Evolutionary conservation across 2,329 filamentous ascomycete species (phyloP), one percentile per base, ranked within the genome.

Genomic region (Diplodia corticola): DNA sequence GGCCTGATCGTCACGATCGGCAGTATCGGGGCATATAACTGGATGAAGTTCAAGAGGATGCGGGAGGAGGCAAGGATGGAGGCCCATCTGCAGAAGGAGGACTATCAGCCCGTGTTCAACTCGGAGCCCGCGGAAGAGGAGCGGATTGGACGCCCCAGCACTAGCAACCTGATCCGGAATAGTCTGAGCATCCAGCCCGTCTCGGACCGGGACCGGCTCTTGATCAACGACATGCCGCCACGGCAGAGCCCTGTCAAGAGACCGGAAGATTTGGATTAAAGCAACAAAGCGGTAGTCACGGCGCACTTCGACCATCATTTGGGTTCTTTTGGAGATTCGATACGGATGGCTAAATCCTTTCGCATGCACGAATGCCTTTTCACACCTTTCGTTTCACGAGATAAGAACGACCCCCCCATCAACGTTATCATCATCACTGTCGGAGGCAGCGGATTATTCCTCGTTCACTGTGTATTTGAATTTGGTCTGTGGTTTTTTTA

Each of bases 21-120:
- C 49, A 93, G 92, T 69, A 99, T 99, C 69, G 88, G 83, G 5
- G 88, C 89, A 15, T 99, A 99, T 79, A 99, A 99, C 75, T 97
- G 91, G 75, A 89, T 98, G 78, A 98, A 99, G 78, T 92, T 98
- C 69, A 84, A 83, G 57, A 92, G 91, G 78, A 97, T 99, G 95
- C 86, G 91, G 54, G 80, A 85, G 64, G 91, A 97, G 13, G 92
- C 93, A 1, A 77, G 78, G 22, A 79, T 81, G 69, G 80, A 83
- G 61, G 80, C 77, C 22, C 80, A 82, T 64, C 67, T 79, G 28
- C 71, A 75, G 40, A 75, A 74, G 2, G 74, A 80, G 67, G 76
- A 77, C 28, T 79, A 79, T 64, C 74, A 74, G 53, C 77, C 77
- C 10, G 73, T 79, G 37, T 71, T 71, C 13, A 74, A 71, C 1